Base-by-base conservation (phyloP, 176 grass and related monocot genomes). In the Hordeum marinum region DNA sequence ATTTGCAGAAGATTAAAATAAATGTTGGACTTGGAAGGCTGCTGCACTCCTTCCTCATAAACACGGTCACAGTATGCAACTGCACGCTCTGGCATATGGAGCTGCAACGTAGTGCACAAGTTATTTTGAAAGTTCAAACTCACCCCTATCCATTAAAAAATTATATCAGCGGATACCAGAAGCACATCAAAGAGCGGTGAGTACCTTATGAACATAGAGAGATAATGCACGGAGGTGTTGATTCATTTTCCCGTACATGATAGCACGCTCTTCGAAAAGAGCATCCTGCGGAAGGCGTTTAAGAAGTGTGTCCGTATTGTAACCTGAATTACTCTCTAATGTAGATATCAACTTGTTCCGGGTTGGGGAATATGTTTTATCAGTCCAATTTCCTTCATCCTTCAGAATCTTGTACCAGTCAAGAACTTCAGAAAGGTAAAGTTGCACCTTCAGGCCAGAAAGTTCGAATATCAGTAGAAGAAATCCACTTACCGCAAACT, bases 121-220 rank as follows among this genome's bases (percentile, higher is more conserved):
- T 75, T 82, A 90, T 68, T 76, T 80, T 32, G 40, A 87, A 76
- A 72, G 41, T 75, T 66, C 31, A 79, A 62, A 34, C 12, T 52
- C 54, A 23, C 36, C 23, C 23, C n/a, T 35, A 61, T 68, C 55
- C 66, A 75, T 77, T 31, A 82, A 39, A 54, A 17, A 84, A 75
- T 25, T 59, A 66, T 68, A 29, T 35, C 23, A 61, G 39, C n/a
- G 29, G 26, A 83, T 54, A 77, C 58, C 6, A 67, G 74, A 67
- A 70, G 8, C 4, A 34, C 52, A 79, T 72, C 15, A 63, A 34
- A 77, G 41, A 69, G 68, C 29, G 87, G 83, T 24, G 21, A 18
- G 32, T 89, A 99, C 96, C 96, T 96, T 99, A 63, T 96, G 90
- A 81, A 99, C 93, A 96, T 94, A 99, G 57, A 99, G 84, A 89